phyloP scores from a whole-genome alignment of 306 rosid genomes.

The Inga oerstediana region DNA sequence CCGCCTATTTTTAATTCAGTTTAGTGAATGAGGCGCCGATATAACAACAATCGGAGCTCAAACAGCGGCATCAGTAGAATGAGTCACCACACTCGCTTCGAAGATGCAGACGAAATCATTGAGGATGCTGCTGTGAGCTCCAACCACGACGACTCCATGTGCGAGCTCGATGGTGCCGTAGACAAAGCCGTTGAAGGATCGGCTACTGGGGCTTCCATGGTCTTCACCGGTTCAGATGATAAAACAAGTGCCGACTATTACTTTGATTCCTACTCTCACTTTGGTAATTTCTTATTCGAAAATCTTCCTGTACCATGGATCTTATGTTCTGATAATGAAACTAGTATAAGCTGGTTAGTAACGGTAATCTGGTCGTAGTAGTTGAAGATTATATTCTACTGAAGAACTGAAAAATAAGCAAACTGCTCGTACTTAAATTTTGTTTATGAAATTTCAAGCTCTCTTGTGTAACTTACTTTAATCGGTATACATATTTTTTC shows the following conservation, averaged over 20 bases:
- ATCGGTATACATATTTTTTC: background rate
- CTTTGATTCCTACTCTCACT: slow-evolving; percentile 97
- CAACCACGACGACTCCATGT: slow-evolving; percentile 83
- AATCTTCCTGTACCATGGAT: background rate
- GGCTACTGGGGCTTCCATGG: background rate
- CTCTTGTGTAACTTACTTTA: background rate
- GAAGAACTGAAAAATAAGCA: background rate
- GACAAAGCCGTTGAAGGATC: slow-evolving; percentile 37
- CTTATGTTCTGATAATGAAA: background rate
- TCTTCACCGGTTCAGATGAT: slow-evolving; percentile 52
- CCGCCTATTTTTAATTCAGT: background rate
- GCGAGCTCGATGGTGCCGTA: slow-evolving; percentile 43
- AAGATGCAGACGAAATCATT: slow-evolving; percentile 60
- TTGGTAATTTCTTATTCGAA: slow-evolving; percentile 54
- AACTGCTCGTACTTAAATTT: background rate
- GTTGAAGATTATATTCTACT: background rate
- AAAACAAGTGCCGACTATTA: slow-evolving; percentile 98
- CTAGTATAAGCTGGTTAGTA: too few relatives aligned
- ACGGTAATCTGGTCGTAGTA: background rate
- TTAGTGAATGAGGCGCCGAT: slow-evolving; percentile 67
- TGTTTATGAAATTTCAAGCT: background rate
- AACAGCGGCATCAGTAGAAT: slow-evolving; percentile 32
- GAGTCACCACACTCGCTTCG: slow-evolving; percentile 55
- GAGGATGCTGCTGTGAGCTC: slow-evolving; percentile 64
- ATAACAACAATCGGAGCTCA: slow-evolving; percentile 40